Evolutionary conservation across 1,284 basidiomycete species (phyloP), one percentile per base, ranked within the genome.

Genomic region (Leccinum pachyderme): DNA sequence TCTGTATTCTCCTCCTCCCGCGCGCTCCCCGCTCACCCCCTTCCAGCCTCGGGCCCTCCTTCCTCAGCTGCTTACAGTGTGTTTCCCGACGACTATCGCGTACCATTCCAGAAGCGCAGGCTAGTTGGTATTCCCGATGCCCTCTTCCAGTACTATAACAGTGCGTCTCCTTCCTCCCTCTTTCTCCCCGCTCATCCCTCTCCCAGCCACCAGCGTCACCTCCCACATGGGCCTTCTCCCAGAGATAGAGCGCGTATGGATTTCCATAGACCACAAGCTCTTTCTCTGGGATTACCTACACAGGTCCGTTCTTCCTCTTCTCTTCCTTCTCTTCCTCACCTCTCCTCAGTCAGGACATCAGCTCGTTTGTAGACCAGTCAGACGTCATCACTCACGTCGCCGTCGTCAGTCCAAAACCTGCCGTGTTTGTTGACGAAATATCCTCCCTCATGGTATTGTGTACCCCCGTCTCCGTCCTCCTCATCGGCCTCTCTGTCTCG

Each of bases 211-310:
- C 31, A 82, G 75, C 65, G 78, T 85, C 52, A 81, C 81, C 12
- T 82, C 86, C 22, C 80, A 82, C 63, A 95, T 97, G 90, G 96
- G 96, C 9, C 74, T 99, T 53, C 86, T 99, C 67, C 88, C 95
- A 31, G 92, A 95, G 64, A 93, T 99, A 60, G 93, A 94, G 63
- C 83, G 95, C 49, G 95, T 93, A 0, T 99, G 95, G 93, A 91
- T 98, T 63, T 89, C 93, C 9, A 89, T 98, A 59, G 94, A 98
- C 76, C 89, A 96, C 72, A 91, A 93, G 65, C 79, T 99, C 41
- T 94, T 97, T 67, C 77, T 99, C 28, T 99, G 97, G 97, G 93
- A 98, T 73, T 99, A 98, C 72, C 77, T 87, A 49, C 92, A 97
- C 66, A 92, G 92, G 88, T 93, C 65, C 59, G 85, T 78, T 32